Percentiles rank a stretch among this genome's conserved stretches.
Conservation (phyloP, 148 eudicot genomes). For the Rhododendron mucronatum region DNA sequence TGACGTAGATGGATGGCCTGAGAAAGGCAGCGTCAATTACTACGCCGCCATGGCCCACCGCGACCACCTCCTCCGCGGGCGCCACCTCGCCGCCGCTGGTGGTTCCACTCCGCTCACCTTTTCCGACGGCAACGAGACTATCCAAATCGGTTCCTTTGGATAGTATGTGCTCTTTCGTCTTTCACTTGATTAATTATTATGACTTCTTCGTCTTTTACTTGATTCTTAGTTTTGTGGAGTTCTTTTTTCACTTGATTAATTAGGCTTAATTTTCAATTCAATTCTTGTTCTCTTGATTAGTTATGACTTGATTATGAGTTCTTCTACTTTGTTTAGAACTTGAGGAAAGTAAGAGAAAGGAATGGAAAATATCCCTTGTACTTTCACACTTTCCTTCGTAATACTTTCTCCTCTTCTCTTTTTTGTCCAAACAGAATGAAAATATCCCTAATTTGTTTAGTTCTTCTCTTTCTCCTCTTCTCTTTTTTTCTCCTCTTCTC, state of each 20-base stretch:
- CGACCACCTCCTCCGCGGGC: constrained; percentile 54
- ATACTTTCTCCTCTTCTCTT: background rate
- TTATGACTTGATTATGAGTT: background rate
- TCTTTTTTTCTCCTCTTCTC: too few relatives aligned
- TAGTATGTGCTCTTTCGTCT: constrained; percentile 41
- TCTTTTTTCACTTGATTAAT: background rate
- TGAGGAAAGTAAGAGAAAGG: background rate
- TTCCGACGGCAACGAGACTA: constrained; percentile 51
- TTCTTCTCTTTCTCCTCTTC: too few relatives aligned
- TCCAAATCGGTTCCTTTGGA: constrained; percentile 41
- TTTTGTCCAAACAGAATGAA: background rate
- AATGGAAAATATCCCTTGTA: too few relatives aligned
- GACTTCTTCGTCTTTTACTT: too few relatives aligned
- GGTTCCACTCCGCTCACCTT: constrained; percentile 37
- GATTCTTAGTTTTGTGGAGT: background rate
- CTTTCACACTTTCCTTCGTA: background rate
- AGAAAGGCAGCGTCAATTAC: constrained; percentile 49
- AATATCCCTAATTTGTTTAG: too few relatives aligned
- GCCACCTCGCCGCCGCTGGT: constrained; percentile 36
- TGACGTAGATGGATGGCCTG: constrained; percentile 49
- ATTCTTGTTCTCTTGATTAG: background rate
- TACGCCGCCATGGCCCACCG: constrained; percentile 69
- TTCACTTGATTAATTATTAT: background rate
- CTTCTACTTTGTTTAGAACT: background rate
- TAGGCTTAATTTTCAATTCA: background rate